Evolutionary conservation across 1,284 basidiomycete genomes (phyloP).

Genomic region (Cerrena zonata): DNA sequence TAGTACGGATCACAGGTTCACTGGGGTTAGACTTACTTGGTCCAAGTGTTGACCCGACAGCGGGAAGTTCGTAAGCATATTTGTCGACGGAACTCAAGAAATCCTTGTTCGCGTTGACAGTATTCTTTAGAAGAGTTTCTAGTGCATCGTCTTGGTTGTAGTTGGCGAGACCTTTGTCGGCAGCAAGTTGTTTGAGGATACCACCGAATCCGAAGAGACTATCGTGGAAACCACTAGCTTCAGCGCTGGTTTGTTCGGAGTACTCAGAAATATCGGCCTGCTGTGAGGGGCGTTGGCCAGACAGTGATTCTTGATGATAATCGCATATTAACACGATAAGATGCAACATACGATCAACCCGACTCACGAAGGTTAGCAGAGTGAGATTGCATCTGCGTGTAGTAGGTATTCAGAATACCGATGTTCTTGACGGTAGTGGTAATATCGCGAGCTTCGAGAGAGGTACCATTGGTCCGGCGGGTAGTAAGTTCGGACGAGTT

Average conservation of each 20-base stretch:
- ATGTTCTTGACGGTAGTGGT: constrained; percentile 18
- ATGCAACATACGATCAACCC: background rate
- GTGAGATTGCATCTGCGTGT: constrained; percentile 16
- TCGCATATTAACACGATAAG: background rate
- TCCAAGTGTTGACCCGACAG: constrained; percentile 45
- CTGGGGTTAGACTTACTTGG: constrained; percentile 40
- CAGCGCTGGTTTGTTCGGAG: constrained; percentile 32
- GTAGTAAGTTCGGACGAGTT: background rate
- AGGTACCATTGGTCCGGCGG: background rate
- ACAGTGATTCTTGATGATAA: background rate
- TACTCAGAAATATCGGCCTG: constrained; percentile 27
- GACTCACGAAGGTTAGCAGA: constrained; percentile 25
- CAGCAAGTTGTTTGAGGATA: constrained; percentile 31
- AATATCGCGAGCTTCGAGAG: constrained; percentile 11
- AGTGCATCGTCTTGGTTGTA: constrained; percentile 41
- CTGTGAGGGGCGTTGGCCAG: background rate
- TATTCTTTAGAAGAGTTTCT: constrained; percentile 45
- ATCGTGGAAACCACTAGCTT: constrained; percentile 35
- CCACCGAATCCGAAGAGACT: constrained; percentile 35
- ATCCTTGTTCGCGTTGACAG: constrained; percentile 45
- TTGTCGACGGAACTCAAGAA: constrained; percentile 27
- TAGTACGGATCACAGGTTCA: background rate
- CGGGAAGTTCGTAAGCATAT: constrained; percentile 36
- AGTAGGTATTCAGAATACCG: constrained; percentile 23
- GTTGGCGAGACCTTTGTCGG: constrained; percentile 48